A percentile compares a stretch with the other conserved stretches of the same genome.
Evolutionary conservation across 345 rosid genomes (phyloP).

Genomic region (Arabidopsis arenosa): DNA sequence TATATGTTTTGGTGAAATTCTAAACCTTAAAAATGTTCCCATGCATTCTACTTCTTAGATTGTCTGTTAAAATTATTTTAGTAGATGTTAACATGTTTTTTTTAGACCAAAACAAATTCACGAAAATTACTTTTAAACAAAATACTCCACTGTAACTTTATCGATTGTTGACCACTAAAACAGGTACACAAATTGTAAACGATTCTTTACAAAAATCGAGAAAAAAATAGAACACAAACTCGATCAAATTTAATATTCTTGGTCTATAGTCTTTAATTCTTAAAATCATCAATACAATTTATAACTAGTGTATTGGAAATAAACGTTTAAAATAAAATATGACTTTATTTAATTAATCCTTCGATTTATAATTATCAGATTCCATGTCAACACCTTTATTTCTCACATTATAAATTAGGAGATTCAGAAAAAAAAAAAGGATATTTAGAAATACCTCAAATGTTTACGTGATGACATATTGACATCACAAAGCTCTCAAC

Average conservation of each 20-base stretch:
- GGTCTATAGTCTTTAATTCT: too few relatives aligned
- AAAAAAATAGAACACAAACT: neutral
- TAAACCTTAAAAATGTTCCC: neutral
- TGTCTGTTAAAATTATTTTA: neutral
- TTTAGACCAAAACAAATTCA: too few relatives aligned
- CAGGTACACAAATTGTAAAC: neutral
- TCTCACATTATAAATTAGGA: too few relatives aligned
- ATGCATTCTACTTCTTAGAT: neutral
- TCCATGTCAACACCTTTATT: too few relatives aligned
- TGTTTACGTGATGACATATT: neutral
- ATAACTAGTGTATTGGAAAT: neutral
- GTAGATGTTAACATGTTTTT: too few relatives aligned
- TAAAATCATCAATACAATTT: too few relatives aligned
- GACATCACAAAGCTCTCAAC: neutral
- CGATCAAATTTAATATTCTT: neutral
- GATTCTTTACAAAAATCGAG: too few relatives aligned
- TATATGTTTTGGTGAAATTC: neutral
- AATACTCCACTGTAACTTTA: neutral
- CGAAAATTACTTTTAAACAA: neutral
- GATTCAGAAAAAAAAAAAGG: neutral
- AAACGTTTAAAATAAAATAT: too few relatives aligned
- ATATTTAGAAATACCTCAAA: conserved; percentile 29
- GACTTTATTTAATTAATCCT: too few relatives aligned
- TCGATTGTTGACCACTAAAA: too few relatives aligned
- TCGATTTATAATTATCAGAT: too few relatives aligned